Evolutionary conservation across 2,329 filamentous ascomycete species (phyloP).

Genomic region (Ophiobolus disseminans): DNA sequence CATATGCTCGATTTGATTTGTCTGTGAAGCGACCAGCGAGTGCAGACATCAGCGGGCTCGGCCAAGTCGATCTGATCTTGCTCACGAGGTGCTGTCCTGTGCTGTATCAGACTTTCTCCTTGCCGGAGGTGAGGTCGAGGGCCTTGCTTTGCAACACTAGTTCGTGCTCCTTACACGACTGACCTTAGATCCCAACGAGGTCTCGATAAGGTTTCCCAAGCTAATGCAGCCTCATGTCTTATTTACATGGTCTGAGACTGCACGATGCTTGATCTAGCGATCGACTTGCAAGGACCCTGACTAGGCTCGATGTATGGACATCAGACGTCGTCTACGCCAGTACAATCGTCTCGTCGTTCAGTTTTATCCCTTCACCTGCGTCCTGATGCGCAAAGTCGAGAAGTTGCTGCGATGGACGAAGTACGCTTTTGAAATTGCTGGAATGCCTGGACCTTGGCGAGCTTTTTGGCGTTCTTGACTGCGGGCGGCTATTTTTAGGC

Average conservation of each 20-base stretch:
- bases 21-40: background rate
- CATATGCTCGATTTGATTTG: background rate
- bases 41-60: background rate
- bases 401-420: background rate
- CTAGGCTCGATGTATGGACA: too few species aligned
- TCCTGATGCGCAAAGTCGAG: background rate
- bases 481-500: background rate
- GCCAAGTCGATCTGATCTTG: background rate
- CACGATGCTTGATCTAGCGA: background rate
- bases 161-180: background rate
- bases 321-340: too few species aligned
- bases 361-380: background rate
- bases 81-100: background rate
- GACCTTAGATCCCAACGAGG: background rate
- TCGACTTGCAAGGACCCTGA: too few species aligned
- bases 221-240: background rate
- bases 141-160: background rate
- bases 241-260: background rate
- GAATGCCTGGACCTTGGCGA: too few species aligned
- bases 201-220: background rate
- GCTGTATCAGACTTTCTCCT: background rate
- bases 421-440: background rate
- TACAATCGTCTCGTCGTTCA: background rate
- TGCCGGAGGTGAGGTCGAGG: background rate
- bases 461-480: background rate